These are phyloP conservation scores for Penicillium taxi DNA, from an alignment of 495 filamentous ascomycete species.

Conservation along the genomic window DNA sequence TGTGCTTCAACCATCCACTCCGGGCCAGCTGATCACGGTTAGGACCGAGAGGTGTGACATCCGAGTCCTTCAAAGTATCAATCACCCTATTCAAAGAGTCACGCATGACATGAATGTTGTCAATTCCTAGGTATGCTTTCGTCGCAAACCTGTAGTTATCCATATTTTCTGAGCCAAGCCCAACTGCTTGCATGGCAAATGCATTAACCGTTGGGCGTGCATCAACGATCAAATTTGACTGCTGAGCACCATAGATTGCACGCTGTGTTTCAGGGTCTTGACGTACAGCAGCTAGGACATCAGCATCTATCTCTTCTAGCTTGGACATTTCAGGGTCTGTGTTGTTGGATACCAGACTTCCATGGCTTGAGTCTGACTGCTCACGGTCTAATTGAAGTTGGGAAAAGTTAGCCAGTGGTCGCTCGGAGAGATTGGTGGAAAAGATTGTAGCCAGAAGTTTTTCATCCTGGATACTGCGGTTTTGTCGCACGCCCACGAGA, in stretches of 20 bases:
- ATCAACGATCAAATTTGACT: conserved; percentile 93
- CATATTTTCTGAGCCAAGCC: conserved; percentile 95
- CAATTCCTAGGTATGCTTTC: conserved; percentile 93
- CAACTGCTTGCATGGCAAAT: conserved; percentile 88
- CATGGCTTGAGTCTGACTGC: conserved; percentile 50
- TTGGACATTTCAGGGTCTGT: conserved; percentile 38
- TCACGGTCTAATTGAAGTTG: conserved; percentile 42
- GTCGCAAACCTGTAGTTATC: conserved; percentile 90
- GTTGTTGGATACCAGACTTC: conserved; percentile 37
- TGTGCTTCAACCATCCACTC: conserved; percentile 90
- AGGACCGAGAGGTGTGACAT: conserved; percentile 76
- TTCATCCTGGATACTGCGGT: conserved; percentile 93
- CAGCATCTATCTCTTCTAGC: conserved; percentile 66
- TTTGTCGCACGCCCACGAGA: conserved; percentile 74
- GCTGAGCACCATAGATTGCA: conserved; percentile 85
- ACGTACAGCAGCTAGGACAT: conserved; percentile 48
- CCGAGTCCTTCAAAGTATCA: conserved; percentile 85
- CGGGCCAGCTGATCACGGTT: conserved; percentile 73
- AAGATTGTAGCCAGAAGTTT: conserved; percentile 90
- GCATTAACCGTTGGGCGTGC: conserved; percentile 94
- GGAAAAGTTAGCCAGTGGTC: conserved; percentile 39
- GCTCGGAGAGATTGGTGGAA: conserved; percentile 54
- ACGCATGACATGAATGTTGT: conserved; percentile 98
- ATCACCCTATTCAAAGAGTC: conserved; percentile 83
- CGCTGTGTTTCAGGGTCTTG: conserved; percentile 35